These are phyloP conservation scores for Pinus albicaulis DNA, from an alignment of 75 land plant species.

Conservation along the genomic window DNA sequence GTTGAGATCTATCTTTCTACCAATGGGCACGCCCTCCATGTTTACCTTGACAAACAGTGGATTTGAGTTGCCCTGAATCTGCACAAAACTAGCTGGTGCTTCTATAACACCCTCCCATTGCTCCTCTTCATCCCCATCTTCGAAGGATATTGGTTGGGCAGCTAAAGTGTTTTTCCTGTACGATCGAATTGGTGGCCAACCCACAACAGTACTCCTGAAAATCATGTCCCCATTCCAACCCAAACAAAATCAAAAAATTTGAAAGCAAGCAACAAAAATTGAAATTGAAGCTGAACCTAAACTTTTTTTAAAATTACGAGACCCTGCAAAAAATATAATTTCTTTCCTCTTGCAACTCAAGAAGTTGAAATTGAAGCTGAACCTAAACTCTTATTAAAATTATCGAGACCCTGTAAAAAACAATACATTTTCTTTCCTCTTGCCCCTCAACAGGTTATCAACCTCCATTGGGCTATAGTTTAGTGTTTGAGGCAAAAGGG, in stretches of 20 bases:
- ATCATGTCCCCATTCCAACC: neutral
- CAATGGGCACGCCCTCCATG: constrained; percentile 47
- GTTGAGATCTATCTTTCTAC: constrained; percentile 40
- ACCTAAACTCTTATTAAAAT: neutral
- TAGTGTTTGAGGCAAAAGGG: too few relatives aligned
- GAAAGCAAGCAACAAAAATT: neutral
- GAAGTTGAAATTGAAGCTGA: neutral
- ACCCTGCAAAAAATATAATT: neutral
- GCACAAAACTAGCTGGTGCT: neutral
- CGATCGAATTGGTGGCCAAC: constrained; percentile 38
- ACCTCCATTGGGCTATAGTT: too few relatives aligned
- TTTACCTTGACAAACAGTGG: constrained; percentile 30
- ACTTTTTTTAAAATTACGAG: neutral
- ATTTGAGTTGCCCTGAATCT: neutral
- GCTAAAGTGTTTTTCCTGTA: constrained; percentile 12
- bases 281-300: neutral
- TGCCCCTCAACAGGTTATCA: too few relatives aligned
- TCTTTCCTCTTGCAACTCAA: neutral
- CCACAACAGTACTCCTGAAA: constrained; percentile 23
- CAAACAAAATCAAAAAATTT: too few relatives aligned
- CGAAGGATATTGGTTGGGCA: neutral
- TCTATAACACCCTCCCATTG: neutral
- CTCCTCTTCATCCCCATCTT: neutral
- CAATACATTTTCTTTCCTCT: too few relatives aligned
- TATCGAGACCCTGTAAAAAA: neutral